Evolutionary conservation across 805 yeast species (phyloP), one percentile per base, ranked within the genome.

Genomic region (Candida tammaniensis): DNA sequence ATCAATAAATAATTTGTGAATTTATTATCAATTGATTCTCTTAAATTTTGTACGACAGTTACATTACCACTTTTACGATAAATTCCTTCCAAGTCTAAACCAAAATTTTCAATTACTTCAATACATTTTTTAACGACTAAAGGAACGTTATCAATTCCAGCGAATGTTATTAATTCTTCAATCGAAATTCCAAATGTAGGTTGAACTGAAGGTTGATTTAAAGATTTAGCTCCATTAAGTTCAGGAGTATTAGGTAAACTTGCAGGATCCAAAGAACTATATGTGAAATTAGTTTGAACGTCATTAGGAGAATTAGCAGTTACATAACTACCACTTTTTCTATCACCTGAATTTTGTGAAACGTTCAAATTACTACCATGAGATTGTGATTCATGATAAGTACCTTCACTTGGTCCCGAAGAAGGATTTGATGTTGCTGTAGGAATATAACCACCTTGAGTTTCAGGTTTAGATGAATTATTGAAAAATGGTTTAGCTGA

Each of bases 91-190:
- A 85, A 66, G 33, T 86, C 82, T 24, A 83, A 56, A 1, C 99
- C 99, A 54, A 83, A 80, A 25, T 71, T 72, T 52, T 93, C 98
- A 22, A 93, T 80, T 6, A 89, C 82, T 43, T 80, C 82, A 33
- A 91, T 84, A 68, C 97, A 89, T 52, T 82, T 86, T 43, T 82
- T 80, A 8, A 93, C 98, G 31, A 93, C 76, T 12, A 83, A 72
- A 1, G 99, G 99, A 4, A 93, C 96, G 57, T 86, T 82, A 45
- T 86, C 95, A 35, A 88, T 91, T 5, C 72, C 74, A 43, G 94
- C 96, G 46, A 74, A 79, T 42, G 80, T 82, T 13, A 88, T 78
- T 27, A 86, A 62, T 7, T 70, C 77, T 39, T 83, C 94, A n/a
- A 93, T 70, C 1, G 95, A 82, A 0, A 82, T 78, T 0, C 96